A percentile compares a stretch with the other conserved stretches of the same genome.
These are phyloP conservation scores for Lunularia cruciata DNA, from an alignment of 225 moss, liverwort and hornwort genomes.

Conservation along the genomic window DNA sequence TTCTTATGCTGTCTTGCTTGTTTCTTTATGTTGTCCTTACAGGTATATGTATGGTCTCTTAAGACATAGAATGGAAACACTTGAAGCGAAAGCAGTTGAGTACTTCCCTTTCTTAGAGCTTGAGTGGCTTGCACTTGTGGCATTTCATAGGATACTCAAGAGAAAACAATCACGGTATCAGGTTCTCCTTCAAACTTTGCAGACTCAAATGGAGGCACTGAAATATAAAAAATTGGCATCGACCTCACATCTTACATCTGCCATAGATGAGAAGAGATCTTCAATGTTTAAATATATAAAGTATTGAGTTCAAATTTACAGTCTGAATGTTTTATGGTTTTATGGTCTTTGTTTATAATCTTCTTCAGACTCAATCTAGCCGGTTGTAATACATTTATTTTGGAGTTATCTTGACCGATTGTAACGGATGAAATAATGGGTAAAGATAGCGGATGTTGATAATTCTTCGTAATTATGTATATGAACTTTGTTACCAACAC, in stretches of 20 bases:
- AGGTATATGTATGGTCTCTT: constrained; percentile 92
- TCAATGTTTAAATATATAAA: constrained; percentile 79
- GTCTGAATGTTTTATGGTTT: too few relatives aligned
- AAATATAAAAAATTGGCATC: constrained; percentile 42
- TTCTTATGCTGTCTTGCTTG: too few relatives aligned
- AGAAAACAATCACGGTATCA: constrained; percentile 80
- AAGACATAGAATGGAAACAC: constrained; percentile 72
- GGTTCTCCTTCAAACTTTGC: constrained; percentile 55
- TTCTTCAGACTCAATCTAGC: too few relatives aligned
- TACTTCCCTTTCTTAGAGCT: constrained; percentile 58
- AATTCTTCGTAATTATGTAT: too few relatives aligned
- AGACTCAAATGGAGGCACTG: constrained; percentile 44
- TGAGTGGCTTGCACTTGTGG: constrained; percentile 77
- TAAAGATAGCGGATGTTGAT: too few relatives aligned
- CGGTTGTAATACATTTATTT: too few relatives aligned
- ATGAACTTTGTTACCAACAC: too few relatives aligned
- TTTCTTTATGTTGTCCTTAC: neutral
- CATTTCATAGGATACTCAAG: constrained; percentile 66
- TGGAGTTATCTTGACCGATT: too few relatives aligned
- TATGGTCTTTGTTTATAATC: too few relatives aligned
- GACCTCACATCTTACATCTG: constrained; percentile 69
- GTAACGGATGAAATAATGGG: too few relatives aligned
- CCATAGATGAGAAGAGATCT: constrained; percentile 71
- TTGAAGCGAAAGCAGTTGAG: constrained; percentile 43
- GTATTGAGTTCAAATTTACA: constrained; percentile 55